Evolutionary conservation across 148 eudicot species (phyloP).

Genomic region (Silene latifolia): DNA sequence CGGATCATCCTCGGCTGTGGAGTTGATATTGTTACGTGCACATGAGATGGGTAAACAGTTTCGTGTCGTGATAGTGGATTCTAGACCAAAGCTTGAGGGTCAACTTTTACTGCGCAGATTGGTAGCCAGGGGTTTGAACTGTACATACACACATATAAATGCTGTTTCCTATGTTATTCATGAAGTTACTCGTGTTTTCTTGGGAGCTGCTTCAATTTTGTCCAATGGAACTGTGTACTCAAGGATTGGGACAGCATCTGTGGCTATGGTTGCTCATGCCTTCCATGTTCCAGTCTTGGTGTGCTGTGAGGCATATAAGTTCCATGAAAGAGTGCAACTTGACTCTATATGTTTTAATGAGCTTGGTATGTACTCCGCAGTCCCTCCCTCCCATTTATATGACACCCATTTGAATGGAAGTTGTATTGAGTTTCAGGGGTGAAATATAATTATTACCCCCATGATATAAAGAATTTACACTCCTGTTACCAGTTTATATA

Average conservation of each 20-base stretch:
- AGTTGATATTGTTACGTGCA: constrained; percentile 76
- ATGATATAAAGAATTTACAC: too few species aligned
- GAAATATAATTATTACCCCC: neutral
- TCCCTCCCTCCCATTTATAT: neutral
- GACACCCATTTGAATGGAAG: neutral
- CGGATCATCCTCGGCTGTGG: constrained; percentile 91
- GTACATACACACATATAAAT: constrained; percentile 93
- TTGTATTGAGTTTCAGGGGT: neutral
- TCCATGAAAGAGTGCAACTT: constrained; percentile 96
- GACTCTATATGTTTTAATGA: constrained; percentile 98
- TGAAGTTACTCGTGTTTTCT: constrained; percentile 77
- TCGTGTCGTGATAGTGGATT: constrained; percentile 81
- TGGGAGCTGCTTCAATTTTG: constrained; percentile 92
- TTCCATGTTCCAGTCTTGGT: constrained; percentile 88
- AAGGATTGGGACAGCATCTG: constrained; percentile 94
- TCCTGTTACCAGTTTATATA: neutral
- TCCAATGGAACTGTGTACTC: constrained; percentile 97
- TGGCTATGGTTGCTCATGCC: constrained; percentile 98
- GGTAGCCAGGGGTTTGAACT: constrained; percentile 79
- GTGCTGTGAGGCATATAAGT: constrained; percentile 98
- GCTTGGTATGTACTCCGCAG: constrained; percentile 62
- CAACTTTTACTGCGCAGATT: constrained; percentile 76
- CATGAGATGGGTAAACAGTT: constrained; percentile 89
- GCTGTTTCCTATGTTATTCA: constrained; percentile 93
- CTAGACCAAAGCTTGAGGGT: constrained; percentile 97